phyloP scores from a whole-genome alignment of 2,329 filamentous ascomycete genomes.

The Metarhizium guizhouense region DNA sequence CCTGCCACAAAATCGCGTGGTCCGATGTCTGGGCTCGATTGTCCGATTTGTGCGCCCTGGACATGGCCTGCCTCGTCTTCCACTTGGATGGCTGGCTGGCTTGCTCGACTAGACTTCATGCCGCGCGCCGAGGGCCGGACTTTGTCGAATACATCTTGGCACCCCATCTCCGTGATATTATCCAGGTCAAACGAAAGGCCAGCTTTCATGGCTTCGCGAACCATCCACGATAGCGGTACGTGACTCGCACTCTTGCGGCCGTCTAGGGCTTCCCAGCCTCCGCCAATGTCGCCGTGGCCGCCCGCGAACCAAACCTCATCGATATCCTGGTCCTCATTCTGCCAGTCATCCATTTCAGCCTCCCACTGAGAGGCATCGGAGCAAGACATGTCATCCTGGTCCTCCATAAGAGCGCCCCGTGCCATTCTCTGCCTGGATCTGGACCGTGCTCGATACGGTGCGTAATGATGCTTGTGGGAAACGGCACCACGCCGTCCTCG shows the following conservation, averaged over 20 bases:
- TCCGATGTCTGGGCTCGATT: slow-evolving; percentile 13
- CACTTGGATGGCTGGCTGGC: slow-evolving; percentile 16
- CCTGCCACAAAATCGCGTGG: slow-evolving; percentile 10
- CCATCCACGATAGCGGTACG: slow-evolving; percentile 62
- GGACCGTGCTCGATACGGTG: slow-evolving; percentile 33
- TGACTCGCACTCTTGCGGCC: slow-evolving; percentile 57
- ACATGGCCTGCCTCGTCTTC: slow-evolving; percentile 10
- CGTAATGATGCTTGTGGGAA: slow-evolving; percentile 14
- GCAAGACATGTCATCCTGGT: slow-evolving; percentile 18
- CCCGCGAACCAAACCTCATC: slow-evolving; percentile 76
- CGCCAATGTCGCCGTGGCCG: slow-evolving; percentile 70
- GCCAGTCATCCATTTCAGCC: slow-evolving; percentile 27
- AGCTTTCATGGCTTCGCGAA: slow-evolving; percentile 48
- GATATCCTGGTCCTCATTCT: slow-evolving; percentile 57
- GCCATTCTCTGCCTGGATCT: slow-evolving; percentile 23
- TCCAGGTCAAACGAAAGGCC: slow-evolving; percentile 62
- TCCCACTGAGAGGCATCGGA: slow-evolving; percentile 20
- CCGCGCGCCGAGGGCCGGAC: slow-evolving; percentile 1
- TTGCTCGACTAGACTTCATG: slow-evolving; percentile 2
- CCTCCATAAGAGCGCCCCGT: slow-evolving; percentile 10
- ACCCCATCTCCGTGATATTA: slow-evolving; percentile 59
- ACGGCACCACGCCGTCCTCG: slow-evolving; percentile 10
- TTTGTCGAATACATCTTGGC: slow-evolving; percentile 20
- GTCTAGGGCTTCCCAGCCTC: slow-evolving; percentile 57
- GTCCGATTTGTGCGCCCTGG: slow-evolving; percentile 10